Base-by-base conservation (phyloP, 805 yeast species). In the Lachancea thermotolerans region DNA sequence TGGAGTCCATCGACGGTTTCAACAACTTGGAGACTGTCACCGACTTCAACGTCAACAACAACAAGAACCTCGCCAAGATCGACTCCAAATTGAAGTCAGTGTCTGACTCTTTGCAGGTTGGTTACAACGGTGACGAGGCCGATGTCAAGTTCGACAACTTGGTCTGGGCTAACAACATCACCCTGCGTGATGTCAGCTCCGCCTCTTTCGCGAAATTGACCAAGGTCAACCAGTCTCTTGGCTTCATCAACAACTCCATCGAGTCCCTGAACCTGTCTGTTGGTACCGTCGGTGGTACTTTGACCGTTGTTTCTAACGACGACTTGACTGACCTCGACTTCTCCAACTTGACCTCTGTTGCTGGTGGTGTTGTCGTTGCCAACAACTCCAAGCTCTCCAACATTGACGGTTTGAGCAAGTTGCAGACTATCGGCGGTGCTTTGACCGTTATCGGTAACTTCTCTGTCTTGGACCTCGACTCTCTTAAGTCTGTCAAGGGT, bases 291-390 rank as follows among this genome's bases (percentile, higher is more conserved):
- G 96, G 96, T 66, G 87, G 84, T 60, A 80, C 95, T 55, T 77
- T 93, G 59, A 70, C 90, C 54, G 70, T 93, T 60, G 71, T 71
- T 65, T 73, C 82, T 56, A 93, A 93, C 78, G 75, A 77, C 51
- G 77, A 84, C 45, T 79, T 93, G 67, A 76, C 78, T 58, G 75
- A 72, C 57, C 55, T 85, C 49, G 79, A 82, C 54, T 83, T 88
- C 75, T 72, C 85, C 42, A 67, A 75, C 64, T 79, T 93, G 69
- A 73, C 81, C 50, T 53, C 76, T 41, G 73, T 93, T 60, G 95
- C 91, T 67, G 98, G 99, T 78, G 99, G 96, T 69, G 85, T 93
- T 68, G 82, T 78, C 59, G 73, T 93, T 64, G 79, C 85, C 53
- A 87, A 89, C 81, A 93, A 93, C 84, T 71, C 86, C 54, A 68